Base-by-base conservation (phyloP, 108 stramenopile genomes). In the Nitzschia inconspicua region DNA sequence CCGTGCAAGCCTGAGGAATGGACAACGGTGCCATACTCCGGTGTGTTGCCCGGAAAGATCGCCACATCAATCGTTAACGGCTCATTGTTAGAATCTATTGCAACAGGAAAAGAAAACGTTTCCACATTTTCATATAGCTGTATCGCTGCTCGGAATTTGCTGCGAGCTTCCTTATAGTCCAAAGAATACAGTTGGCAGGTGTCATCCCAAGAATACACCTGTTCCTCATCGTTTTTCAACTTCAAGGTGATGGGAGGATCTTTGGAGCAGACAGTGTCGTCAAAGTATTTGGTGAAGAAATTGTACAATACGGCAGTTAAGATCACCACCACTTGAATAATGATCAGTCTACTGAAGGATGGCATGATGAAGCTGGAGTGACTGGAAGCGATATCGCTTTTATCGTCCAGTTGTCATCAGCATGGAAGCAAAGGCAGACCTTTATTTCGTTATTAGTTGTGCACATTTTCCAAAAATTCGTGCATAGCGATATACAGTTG, bases 1-100 rank as follows among this genome's bases (percentile, higher is more conserved):
- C 93, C 93, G 57, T 94, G 93, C 11, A 70, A 58, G 1, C 86
- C 93, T 7, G 83, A 77, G 14, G 69, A 65, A 66, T 88, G 88
- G 29, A 90, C 73, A 20, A 88, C 52, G 16, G 61, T 37, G n/a
- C 70, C 80, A 11, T 57, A 47, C 25, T 34, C 11, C 37, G 20
- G 34, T 37, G 53, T 20, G 2, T 51, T 37, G 39, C 81, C 81
- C 2, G 55, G 51, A 6, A 83, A 10, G 37, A 78, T 32, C 11
- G 72, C 78, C 53, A 83, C 60, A 56, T 83, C 81, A 9, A 66
- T 75, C 4, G 73, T 76, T 26, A 60, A n/a, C n/a, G n/a, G n/a
- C n/a, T n/a, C n/a, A n/a, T n/a, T n/a, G n/a, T n/a, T n/a, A n/a
- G n/a, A 25, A 51, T 50, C 63, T 7, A 18, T 29, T 9, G 23